phyloP scores from a whole-genome alignment of 345 rosid genomes.

The Gynandropsis gynandra region DNA sequence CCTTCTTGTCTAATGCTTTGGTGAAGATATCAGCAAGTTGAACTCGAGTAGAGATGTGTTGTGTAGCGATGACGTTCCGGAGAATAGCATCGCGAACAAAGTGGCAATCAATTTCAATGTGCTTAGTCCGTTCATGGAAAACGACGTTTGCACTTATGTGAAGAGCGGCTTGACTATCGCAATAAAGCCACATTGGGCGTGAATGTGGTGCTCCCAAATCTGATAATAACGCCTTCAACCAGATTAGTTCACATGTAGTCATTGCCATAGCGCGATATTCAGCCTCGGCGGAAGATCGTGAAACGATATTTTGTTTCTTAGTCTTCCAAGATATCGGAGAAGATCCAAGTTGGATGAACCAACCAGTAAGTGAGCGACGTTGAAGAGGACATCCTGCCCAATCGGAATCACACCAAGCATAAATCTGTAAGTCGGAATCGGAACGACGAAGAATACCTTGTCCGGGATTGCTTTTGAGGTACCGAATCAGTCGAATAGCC shows the following conservation, averaged over 20 bases:
- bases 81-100: not conserved
- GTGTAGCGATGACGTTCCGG: no score
- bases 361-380: not conserved
- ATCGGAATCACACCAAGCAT: not conserved
- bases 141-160: not conserved
- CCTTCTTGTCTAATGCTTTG: no score
- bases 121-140: conserved; percentile 1
- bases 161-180: not conserved
- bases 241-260: not conserved
- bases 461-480: no score
- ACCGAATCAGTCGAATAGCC: no score
- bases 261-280: not conserved
- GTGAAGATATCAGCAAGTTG: no score
- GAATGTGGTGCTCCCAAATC: not conserved
- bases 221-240: not conserved
- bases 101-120: conserved; percentile 1
- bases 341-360: not conserved
- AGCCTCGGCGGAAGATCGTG: not conserved
- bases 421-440: not conserved
- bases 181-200: not conserved
- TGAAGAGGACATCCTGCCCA: not conserved
- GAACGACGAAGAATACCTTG: not conserved
- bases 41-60: no score
- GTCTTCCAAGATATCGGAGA: not conserved
- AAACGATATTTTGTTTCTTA: not conserved